Evolutionary conservation across 371 early-diverging fungal genomes (phyloP).

Genomic region (Gilbertella persicaria): DNA sequence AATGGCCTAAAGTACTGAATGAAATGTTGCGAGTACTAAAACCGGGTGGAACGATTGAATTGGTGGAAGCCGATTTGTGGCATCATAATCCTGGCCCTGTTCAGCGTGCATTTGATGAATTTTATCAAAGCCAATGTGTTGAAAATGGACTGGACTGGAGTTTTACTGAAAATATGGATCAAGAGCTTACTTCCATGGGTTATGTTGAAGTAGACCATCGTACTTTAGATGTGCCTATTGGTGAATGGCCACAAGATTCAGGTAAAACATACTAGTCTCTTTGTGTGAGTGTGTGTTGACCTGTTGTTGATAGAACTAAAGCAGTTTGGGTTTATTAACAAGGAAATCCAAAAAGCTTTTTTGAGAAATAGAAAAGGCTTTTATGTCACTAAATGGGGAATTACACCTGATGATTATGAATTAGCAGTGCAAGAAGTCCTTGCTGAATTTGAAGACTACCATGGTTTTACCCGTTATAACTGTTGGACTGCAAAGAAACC

Average conservation of each 20-base stretch:
- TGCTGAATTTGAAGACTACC: conserved; percentile 49
- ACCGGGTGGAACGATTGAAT: conserved; percentile 47
- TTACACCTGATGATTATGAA: conserved; percentile 47
- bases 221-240: conserved; percentile 45
- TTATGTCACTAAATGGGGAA: conserved; percentile 41
- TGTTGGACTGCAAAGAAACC: conserved; percentile 45
- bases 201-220: conserved; percentile 30
- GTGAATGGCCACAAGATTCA: conserved; percentile 52
- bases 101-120: conserved; percentile 45
- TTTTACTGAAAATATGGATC: conserved; percentile 29
- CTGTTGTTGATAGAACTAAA: conserved; percentile 36
- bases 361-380: conserved; percentile 39
- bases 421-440: conserved; percentile 46
- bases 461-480: conserved; percentile 46
- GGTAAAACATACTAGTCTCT: conserved; percentile 12
- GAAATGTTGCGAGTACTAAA: conserved; percentile 46
- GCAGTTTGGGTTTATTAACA: conserved; percentile 55
- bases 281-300: background rate
- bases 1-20: conserved; percentile 36
- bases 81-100: conserved; percentile 54
- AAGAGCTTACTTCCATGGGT: conserved; percentile 25
- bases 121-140: conserved; percentile 34
- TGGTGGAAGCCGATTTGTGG: conserved; percentile 44
- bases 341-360: conserved; percentile 45
- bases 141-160: conserved; percentile 37